Conservation (phyloP, 1,284 basidiomycete species). For the Takashimella tepidaria region DNA sequence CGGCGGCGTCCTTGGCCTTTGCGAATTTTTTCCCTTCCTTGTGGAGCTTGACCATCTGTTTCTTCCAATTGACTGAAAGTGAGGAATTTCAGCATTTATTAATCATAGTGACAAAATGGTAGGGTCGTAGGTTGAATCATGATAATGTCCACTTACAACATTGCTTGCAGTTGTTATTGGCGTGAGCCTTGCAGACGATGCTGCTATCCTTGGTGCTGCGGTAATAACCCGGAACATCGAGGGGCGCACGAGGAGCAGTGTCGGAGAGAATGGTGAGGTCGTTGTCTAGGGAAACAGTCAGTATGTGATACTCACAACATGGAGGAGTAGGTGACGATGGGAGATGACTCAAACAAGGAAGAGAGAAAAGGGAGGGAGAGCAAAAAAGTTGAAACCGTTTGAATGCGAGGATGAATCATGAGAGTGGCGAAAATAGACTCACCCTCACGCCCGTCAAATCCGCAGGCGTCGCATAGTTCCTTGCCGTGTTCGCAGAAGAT, state of each 20-base stretch:
- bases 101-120: background rate
- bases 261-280: slow-evolving; percentile 47
- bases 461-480: slow-evolving; percentile 42
- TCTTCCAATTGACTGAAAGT: slow-evolving; percentile 46
- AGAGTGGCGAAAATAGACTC: slow-evolving; percentile 5
- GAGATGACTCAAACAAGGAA: too few relatives aligned
- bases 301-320: too few relatives aligned
- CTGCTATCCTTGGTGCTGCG: slow-evolving; percentile 44
- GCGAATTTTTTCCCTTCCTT: slow-evolving; percentile 43
- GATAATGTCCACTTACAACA: slow-evolving; percentile 41
- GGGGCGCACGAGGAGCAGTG: slow-evolving; percentile 36
- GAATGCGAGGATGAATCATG: background rate
- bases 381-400: background rate
- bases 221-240: slow-evolving; percentile 44
- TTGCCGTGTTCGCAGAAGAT: slow-evolving; percentile 49
- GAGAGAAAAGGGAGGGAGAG: background rate
- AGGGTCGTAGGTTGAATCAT: background rate
- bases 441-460: slow-evolving; percentile 23
- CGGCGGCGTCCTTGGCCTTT: slow-evolving; percentile 32
- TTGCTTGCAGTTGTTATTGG: slow-evolving; percentile 42
- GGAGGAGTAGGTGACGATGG: too few relatives aligned
- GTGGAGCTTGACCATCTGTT: slow-evolving; percentile 46
- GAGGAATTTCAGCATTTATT: background rate
- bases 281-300: slow-evolving; percentile 40
- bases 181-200: slow-evolving; percentile 47